Base-by-base conservation (phyloP, 768 basidiomycete genomes). In the Suillus americanus region DNA sequence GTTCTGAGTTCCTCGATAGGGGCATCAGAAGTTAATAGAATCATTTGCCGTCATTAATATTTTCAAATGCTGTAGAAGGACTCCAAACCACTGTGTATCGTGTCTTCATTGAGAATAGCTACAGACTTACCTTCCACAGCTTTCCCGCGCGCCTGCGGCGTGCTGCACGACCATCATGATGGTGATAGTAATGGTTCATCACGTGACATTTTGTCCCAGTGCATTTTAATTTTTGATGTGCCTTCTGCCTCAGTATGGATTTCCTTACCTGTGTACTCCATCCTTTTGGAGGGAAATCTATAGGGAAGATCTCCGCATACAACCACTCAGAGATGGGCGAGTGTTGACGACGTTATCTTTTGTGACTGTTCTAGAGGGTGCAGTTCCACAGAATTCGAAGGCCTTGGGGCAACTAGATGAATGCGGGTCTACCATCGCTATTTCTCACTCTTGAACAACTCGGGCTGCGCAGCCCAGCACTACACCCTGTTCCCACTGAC, bases 401-500 rank as follows among this genome's bases (percentile, higher is more conserved):
- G 83, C 78, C 13, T 73, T 85, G 13, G 80, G 77, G 16, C 62
- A 50, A 18, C 74, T 78, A 59, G 86, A 89, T 70, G 82, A 81
- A 69, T 78, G 80, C 77, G 79, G 78, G 87, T 70, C 77, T 54
- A 25, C 48, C 28, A 43, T 35, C 10, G 16, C 12, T 23, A 12
- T 43, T 55, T 51, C 61, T 66, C 9, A 67, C 35, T 25, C 13
- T 30, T 48, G 18, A 23, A 59, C 18, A 23, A 23, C 30, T 45
- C 56, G 57, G 63, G 14, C 46, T 53, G 12, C 53, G 7, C 65
- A 93, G 92, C 87, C 50, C 92, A 93, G 75, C 95, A 97, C 70
- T 94, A 95, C 68, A 87, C 85, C 4, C 75, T 97, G 16, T 94
- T 97, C 66, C 95, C 97, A 0, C 84, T 97, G 16, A 83, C 90